Evolutionary conservation across 257 asterid genomes (phyloP).

Genomic region (Apocynum venetum): DNA sequence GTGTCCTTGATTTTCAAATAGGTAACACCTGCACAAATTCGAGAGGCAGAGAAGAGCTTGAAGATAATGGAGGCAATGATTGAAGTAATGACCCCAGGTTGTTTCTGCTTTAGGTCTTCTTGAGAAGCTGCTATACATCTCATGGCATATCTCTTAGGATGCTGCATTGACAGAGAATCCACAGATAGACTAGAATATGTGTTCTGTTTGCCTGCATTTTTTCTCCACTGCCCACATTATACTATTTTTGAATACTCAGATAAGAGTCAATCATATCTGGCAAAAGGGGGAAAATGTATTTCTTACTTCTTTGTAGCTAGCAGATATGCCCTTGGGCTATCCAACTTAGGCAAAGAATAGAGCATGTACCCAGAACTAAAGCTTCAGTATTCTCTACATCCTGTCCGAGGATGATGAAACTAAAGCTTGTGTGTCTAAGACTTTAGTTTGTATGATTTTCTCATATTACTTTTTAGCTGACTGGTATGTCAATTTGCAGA

Average conservation of each 20-base stretch:
- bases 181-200: background rate
- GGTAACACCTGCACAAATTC: constrained; percentile 99
- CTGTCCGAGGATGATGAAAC: background rate
- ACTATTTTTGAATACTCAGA: background rate
- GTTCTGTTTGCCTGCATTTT: background rate
- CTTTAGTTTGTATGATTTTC: background rate
- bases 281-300: background rate
- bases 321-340: background rate
- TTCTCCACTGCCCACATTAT: background rate
- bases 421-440: background rate
- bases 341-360: background rate
- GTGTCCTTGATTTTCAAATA: constrained; percentile 29
- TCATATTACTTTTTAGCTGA: background rate
- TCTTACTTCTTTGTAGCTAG: background rate
- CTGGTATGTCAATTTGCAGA: constrained; percentile 43
- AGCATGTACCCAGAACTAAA: background rate
- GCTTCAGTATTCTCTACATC: background rate
- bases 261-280: background rate
- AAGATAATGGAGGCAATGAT: constrained; percentile 92
- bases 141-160: background rate
- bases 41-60: constrained; percentile 88
- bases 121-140: background rate
- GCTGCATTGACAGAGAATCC: background rate
- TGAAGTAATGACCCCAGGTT: constrained; percentile 95
- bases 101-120: constrained; percentile 2